Evolutionary conservation across 306 rosid genomes (phyloP).

Genomic region (Cucurbita pepo): DNA sequence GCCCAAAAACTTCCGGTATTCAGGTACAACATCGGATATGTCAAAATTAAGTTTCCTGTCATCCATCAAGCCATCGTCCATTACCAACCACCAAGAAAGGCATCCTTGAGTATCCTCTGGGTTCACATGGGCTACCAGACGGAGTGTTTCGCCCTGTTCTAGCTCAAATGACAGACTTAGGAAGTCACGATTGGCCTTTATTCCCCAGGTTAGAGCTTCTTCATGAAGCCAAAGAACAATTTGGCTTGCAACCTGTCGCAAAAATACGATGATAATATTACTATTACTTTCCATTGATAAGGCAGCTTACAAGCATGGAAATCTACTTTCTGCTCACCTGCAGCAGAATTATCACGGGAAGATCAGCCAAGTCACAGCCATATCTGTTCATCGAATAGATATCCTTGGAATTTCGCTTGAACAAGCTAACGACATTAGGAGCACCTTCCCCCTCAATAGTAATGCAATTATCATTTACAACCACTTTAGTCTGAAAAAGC

Average conservation of each 20-base stretch:
- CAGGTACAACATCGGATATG: conserved; percentile 36
- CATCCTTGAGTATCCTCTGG: conserved; percentile 66
- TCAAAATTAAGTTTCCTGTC: conserved; percentile 47
- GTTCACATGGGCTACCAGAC: conserved; percentile 67
- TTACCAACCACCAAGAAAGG: conserved; percentile 84
- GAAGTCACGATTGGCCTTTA: conserved; percentile 59
- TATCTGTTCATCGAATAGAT: conserved; percentile 54
- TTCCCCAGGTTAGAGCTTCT: conserved; percentile 74
- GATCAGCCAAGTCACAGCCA: conserved; percentile 66
- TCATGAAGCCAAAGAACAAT: conserved; percentile 69
- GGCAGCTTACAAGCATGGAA: background rate
- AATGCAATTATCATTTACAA: conserved; percentile 69
- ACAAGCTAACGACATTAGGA: conserved; percentile 58
- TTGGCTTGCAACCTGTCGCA: conserved; percentile 70
- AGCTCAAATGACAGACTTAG: conserved; percentile 65
- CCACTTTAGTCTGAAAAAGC: conserved; percentile 67
- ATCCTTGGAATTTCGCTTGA: conserved; percentile 52
- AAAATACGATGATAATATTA: background rate
- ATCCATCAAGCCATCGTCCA: conserved; percentile 56
- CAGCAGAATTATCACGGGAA: conserved; percentile 67
- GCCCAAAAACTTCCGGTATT: conserved; percentile 59
- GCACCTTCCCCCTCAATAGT: conserved; percentile 73
- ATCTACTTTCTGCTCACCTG: conserved; percentile 38
- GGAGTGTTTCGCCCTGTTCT: conserved; percentile 70
- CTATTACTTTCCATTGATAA: background rate